Percentiles rank a stretch among this genome's conserved stretches.
phyloP scores from a whole-genome alignment of 768 basidiomycete genomes.

The Sporobolomyces pararoseus region DNA sequence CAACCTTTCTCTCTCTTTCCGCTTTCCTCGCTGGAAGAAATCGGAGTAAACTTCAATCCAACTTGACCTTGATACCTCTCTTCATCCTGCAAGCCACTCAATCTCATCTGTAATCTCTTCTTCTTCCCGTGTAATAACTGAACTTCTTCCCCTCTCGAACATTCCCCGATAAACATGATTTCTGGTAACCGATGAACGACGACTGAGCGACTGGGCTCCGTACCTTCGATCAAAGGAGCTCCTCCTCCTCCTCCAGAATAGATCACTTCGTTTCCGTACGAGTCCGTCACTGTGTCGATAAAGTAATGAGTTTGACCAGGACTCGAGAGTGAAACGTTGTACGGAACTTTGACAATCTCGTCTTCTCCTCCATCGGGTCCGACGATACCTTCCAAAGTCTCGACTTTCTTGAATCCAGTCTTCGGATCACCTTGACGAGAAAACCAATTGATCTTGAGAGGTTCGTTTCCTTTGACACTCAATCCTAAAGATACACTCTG shows the following conservation, averaged over 20 bases:
- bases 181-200: constrained; percentile 30
- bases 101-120: constrained; percentile 6
- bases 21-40: background rate
- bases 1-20: background rate
- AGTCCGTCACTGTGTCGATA: constrained; percentile 34
- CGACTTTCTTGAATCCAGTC: background rate
- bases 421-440: constrained; percentile 13
- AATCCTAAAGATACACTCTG: constrained; percentile 23
- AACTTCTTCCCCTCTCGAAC: constrained; percentile 27
- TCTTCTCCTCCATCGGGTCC: background rate
- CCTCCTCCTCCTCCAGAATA: constrained; percentile 9
- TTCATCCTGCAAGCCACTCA: constrained; percentile 16
- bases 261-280: constrained; percentile 31
- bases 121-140: constrained; percentile 11
- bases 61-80: constrained; percentile 9
- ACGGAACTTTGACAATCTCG: constrained; percentile 15
- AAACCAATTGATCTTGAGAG: constrained; percentile 25
- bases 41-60: constrained; percentile 16
- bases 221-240: constrained; percentile 8
- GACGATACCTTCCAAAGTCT: constrained; percentile 31
- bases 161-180: constrained; percentile 31
- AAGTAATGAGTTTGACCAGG: constrained; percentile 26
- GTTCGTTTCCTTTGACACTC: constrained; percentile 24
- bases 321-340: constrained; percentile 19
- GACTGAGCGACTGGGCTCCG: constrained; percentile 15